A percentile compares a stretch with the other conserved stretches of the same genome.
These are phyloP conservation scores for Alternaria solani DNA, from an alignment of 2,329 filamentous ascomycete species.

Conservation along the genomic window DNA sequence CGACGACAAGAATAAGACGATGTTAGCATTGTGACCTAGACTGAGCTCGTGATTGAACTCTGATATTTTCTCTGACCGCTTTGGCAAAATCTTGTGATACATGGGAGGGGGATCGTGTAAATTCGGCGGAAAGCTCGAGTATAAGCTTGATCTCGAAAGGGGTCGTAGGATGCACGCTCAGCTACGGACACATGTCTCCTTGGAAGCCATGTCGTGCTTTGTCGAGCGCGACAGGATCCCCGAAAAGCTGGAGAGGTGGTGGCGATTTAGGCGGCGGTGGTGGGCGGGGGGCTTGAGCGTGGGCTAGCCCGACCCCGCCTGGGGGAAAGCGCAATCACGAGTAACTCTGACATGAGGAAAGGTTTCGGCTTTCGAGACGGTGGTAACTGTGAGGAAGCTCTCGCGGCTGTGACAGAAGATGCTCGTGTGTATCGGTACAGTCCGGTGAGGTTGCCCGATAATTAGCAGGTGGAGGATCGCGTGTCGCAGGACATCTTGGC, in stretches of 20 bases:
- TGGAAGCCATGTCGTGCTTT: background rate
- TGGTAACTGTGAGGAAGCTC: background rate
- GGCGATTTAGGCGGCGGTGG: background rate
- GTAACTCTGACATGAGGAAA: background rate
- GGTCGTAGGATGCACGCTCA: background rate
- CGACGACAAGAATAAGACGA: background rate
- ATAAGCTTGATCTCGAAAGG: background rate
- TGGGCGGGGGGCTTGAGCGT: slow-evolving; percentile 8
- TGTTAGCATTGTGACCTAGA: background rate
- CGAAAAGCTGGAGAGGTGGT: background rate
- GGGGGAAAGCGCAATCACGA: background rate
- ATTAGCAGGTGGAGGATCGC: slow-evolving; percentile 15
- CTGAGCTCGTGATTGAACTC: background rate
- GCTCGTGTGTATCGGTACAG: slow-evolving; percentile 19
- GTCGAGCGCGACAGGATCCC: background rate
- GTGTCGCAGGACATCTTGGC: slow-evolving; percentile 16
- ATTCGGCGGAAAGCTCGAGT: background rate
- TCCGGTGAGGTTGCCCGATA: slow-evolving; percentile 2
- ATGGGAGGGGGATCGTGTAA: background rate
- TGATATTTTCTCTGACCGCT: background rate
- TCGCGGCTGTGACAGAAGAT: slow-evolving; percentile 14
- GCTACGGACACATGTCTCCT: background rate
- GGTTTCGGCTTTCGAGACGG: background rate
- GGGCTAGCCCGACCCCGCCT: slow-evolving; percentile 12
- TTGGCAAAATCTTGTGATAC: background rate